Evolutionary conservation across 2,329 filamentous ascomycete genomes (phyloP), one percentile per base, ranked within the genome.

Genomic region (Teratosphaeria epicoccoides): DNA sequence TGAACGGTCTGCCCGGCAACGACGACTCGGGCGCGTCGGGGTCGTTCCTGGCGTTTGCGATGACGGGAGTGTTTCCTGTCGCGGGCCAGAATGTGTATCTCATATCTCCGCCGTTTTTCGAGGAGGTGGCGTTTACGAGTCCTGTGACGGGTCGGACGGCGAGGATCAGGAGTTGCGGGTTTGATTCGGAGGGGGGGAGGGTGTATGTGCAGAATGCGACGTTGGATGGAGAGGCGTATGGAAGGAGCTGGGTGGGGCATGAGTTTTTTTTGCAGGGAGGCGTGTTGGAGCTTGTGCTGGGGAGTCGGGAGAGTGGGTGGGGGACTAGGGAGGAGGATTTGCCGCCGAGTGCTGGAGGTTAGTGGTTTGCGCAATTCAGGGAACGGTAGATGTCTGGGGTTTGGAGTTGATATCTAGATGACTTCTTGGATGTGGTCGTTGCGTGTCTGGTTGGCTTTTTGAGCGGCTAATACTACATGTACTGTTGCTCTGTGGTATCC

Each of bases 11-110:
- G 1, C 84, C 83, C 0, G 84, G 84, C 0, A 87, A 87, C 65
- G 81, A 76, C 37, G 84, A 87, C 63, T 82, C 82, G 1, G 84
- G 84, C 3, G 82, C 83, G 14, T 85, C 87, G 82, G 81, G 87
- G 65, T 80, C 77, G 11, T 85, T 46, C 12, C 14, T 46, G 44
- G 23, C 23, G 44, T 46, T 46, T 46, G 25, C 23, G 23, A 23
- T 46, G 17, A 10, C 25, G 3, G 44, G 44, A 14, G 10, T 46
- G 20, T 46, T 24, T 17, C 44, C 44, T 1, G 25, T 46, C 12
- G 25, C 44, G 23, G 44, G 44, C 9, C 44, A 46, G 25, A 17
- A 24, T 46, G 25, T 28, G 9, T 46, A 24, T 28, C 20, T 46
- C 6, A 46, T 46, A 10, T 14, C 23, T 11, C 25, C 44, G 11